Evolutionary conservation across 2,329 filamentous ascomycete genomes (phyloP).

Genomic region (Bipolaris oryzae): DNA sequence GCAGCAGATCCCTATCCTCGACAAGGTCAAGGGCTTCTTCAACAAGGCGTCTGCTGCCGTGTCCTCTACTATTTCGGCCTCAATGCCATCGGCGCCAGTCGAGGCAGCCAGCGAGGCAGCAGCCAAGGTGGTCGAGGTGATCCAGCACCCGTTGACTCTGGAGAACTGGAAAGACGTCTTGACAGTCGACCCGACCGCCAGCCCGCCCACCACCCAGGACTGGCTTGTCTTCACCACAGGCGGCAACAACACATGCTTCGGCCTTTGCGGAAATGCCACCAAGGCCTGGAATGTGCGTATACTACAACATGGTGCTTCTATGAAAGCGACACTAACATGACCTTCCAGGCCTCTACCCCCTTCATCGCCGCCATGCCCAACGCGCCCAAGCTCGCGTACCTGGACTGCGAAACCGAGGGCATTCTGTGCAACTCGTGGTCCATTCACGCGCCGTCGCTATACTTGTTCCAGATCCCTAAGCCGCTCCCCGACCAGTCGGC

Average conservation of each 20-base stretch:
- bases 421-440: constrained; percentile 79
- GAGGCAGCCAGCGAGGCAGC: constrained; percentile 59
- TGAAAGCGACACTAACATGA: constrained; percentile 7
- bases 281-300: constrained; percentile 60
- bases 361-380: constrained; percentile 66
- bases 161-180: constrained; percentile 74
- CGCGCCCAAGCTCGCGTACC: constrained; percentile 68
- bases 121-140: constrained; percentile 58
- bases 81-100: constrained; percentile 45
- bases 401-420: constrained; percentile 77
- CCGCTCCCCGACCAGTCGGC: constrained; percentile 67
- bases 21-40: constrained; percentile 63
- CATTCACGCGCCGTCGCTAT: constrained; percentile 67
- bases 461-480: constrained; percentile 67
- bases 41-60: constrained; percentile 62
- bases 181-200: constrained; percentile 62
- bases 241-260: constrained; percentile 79
- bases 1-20: constrained; percentile 67
- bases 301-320: neutral
- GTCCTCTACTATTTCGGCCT: constrained; percentile 56
- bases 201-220: constrained; percentile 68
- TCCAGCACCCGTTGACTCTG: constrained; percentile 66
- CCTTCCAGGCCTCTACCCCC: constrained; percentile 62
- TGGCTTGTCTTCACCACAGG: constrained; percentile 79
- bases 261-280: constrained; percentile 69